Conservation (phyloP, 495 filamentous ascomycete species). For the Friedmanniomyces simplex region DNA sequence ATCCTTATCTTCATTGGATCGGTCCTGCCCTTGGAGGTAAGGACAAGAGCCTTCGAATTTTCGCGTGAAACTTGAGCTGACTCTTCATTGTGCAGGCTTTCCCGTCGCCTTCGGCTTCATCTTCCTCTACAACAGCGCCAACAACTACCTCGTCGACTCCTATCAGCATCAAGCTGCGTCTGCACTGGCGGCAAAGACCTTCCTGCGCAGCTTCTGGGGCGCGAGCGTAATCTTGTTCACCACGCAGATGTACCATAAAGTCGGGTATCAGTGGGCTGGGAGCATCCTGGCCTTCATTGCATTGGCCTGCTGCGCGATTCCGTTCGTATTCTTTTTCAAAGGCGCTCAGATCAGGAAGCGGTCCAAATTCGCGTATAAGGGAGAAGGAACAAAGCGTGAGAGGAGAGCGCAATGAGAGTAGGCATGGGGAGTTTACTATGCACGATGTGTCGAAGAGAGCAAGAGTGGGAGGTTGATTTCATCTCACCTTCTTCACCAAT, state of each 20-base stretch:
- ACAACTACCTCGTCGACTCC: conserved; percentile 71
- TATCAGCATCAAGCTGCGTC: conserved; percentile 62
- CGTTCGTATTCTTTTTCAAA: conserved; percentile 48
- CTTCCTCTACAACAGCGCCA: conserved; percentile 52
- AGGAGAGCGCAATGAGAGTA: too few species aligned
- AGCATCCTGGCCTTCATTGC: conserved; percentile 32
- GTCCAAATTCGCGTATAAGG: conserved; percentile 56
- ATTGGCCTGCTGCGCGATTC: conserved; percentile 29
- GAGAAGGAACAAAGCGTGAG: conserved; percentile 32
- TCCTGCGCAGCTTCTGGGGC: conserved; percentile 50
- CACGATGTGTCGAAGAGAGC: too few species aligned
- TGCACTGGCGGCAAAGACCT: conserved; percentile 55
- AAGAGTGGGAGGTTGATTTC: too few species aligned
- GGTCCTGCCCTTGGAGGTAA: too few species aligned
- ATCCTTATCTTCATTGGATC: too few species aligned
- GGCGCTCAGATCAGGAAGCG: conserved; percentile 55
- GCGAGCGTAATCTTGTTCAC: conserved; percentile 43
- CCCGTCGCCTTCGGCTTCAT: conserved; percentile 60
- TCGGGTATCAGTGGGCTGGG: conserved; percentile 33
- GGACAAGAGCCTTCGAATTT: too few species aligned
- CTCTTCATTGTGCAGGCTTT: too few species aligned
- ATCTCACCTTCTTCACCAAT: too few species aligned
- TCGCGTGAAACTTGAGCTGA: too few species aligned
- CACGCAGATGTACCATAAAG: conserved; percentile 30
- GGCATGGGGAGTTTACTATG: too few species aligned